Evolutionary conservation across 768 basidiomycete species (phyloP), one percentile per base, ranked within the genome.

Genomic region (Ephemerocybe angulata): DNA sequence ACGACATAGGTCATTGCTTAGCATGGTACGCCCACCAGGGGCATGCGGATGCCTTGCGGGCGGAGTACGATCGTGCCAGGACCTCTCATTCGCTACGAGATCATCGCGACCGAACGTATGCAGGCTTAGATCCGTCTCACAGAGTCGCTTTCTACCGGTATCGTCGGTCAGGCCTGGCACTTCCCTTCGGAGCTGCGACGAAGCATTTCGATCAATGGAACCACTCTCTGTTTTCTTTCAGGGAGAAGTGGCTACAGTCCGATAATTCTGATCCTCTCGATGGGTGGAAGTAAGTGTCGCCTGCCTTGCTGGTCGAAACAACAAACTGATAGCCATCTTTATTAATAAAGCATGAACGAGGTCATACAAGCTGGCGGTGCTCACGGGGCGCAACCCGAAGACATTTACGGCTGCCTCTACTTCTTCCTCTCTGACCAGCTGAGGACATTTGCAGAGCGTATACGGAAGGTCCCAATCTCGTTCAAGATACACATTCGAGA

Each of bases 351-450:
- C 55, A 11, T 70, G 29, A 57, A 63, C 30, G 52, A 61, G 21
- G 64, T 74, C 29, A 49, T 77, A 13, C 19, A 56, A 31, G 60
- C 62, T 0, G 74, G 75, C 25, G 65, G 54, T 47, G 60, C 60
- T 1, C 65, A 71, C 28, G 73, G 73, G 4, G 66, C 70, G 11
- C 64, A 62, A 17, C 57, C 62, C 0, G 76, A 72, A 50, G 76
- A 78, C 61, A 62, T 76, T 40, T 74, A 68, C 49, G 77, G 77
- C 17, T 78, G 75, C 48, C 71, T 78, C 27, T 76, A 74, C 61
- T 75, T 77, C 52, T 68, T 69, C 53, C 43, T 77, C 38, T 64
- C 68, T 13, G 67, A 72, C 22, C 63, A 76, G 57, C 60, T 78
- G 21, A 58, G 54, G 22, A 56, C 60, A 3, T 77, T 78, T 59